These are phyloP conservation scores for Peterozyma xylosa DNA, from an alignment of 805 yeast species.

Conservation along the genomic window DNA sequence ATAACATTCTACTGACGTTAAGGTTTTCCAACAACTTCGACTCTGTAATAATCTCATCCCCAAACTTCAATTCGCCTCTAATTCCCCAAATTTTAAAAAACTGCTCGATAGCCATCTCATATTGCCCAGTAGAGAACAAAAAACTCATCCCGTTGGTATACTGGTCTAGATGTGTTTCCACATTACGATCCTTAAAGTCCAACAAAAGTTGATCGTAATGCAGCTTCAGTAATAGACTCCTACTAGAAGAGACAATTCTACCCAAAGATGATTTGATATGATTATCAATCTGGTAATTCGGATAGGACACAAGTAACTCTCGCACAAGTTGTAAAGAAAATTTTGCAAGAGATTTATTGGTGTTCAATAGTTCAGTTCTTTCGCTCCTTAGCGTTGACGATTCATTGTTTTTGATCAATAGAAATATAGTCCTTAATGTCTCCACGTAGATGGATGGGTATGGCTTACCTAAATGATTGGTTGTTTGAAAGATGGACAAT, in stretches of 20 bases:
- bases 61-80: too few species aligned
- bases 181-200: neutral
- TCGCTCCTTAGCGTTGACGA: too few species aligned
- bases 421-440: neutral
- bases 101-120: conserved; percentile 2
- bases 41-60: neutral
- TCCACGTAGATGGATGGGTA: neutral
- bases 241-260: neutral
- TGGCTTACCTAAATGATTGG: neutral
- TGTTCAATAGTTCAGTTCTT: neutral
- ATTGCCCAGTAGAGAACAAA: conserved; percentile 3
- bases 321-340: neutral
- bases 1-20: neutral
- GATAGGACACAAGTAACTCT: neutral
- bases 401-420: neutral
- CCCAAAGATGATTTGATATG: neutral
- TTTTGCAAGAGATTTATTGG: neutral
- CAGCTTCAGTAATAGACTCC: neutral
- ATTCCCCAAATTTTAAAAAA: neutral
- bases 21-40: neutral
- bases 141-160: neutral
- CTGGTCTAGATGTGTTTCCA: too few species aligned
- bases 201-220: neutral
- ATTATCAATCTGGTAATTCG: neutral
- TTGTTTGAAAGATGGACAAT: neutral